These are phyloP conservation scores for Diophrys appendiculata DNA, from an alignment of 73 alveolate genomes.

Conservation along the genomic window DNA sequence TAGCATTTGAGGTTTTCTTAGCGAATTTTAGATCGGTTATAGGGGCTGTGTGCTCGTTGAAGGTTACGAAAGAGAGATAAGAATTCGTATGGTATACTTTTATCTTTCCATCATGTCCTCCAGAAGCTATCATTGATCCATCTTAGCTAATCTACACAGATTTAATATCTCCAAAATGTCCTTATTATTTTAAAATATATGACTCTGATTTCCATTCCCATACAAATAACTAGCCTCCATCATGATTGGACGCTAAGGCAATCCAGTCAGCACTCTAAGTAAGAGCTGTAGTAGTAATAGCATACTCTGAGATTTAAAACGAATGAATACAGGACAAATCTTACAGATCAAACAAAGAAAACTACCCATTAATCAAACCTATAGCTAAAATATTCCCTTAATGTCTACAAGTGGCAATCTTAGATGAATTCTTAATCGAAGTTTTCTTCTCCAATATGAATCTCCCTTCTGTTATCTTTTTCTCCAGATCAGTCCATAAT, in stretches of 20 bases:
- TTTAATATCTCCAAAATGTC: slow-evolving; percentile 79
- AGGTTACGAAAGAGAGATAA: slow-evolving; percentile 88
- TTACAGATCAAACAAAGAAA: slow-evolving; percentile 80
- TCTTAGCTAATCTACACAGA: slow-evolving; percentile 80
- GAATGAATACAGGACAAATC: slow-evolving; percentile 76
- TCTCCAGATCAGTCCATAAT: slow-evolving; percentile 72
- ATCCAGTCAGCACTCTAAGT: slow-evolving; percentile 94
- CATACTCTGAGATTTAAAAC: slow-evolving; percentile 81
- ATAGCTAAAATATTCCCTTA: slow-evolving; percentile 73
- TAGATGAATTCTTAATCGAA: slow-evolving; percentile 61
- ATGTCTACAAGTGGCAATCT: neutral
- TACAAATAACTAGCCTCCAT: slow-evolving; percentile 85
- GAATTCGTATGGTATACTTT: slow-evolving; percentile 85
- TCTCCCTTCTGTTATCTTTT: slow-evolving; percentile 72
- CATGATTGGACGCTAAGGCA: slow-evolving; percentile 78
- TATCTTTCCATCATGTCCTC: slow-evolving; percentile 91
- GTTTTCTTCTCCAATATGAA: slow-evolving; percentile 89
- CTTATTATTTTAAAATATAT: slow-evolving; percentile 88
- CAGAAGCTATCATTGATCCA: slow-evolving; percentile 90
- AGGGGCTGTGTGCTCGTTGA: slow-evolving; percentile 88
- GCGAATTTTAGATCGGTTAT: slow-evolving; percentile 84
- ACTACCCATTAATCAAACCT: slow-evolving; percentile 86
- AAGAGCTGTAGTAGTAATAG: slow-evolving; percentile 79
- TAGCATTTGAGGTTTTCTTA: slow-evolving; percentile 54
- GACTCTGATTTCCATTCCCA: slow-evolving; percentile 98